Conservation (phyloP, 2,329 filamentous ascomycete genomes). For the Alternaria dauci region DNA sequence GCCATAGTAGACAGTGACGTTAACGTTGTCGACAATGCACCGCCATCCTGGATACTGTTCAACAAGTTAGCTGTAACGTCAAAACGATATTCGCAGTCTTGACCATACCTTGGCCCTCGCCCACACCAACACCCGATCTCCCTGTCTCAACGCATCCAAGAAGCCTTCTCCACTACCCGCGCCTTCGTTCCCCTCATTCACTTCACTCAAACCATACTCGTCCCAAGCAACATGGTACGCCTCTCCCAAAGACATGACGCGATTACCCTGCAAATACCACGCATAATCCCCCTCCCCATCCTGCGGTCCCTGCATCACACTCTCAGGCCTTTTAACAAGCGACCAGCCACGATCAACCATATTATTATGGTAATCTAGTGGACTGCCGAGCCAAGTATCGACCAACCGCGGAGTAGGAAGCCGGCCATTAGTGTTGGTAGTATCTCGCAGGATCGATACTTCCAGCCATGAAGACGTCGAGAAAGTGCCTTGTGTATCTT, state of each 20-base stretch:
- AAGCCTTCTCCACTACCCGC: constrained; percentile 40
- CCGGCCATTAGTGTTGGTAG: constrained; percentile 1
- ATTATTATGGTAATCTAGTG: constrained; percentile 15
- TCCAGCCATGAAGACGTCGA: constrained; percentile 47
- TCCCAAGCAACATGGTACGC: constrained; percentile 36
- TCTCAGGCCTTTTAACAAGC: constrained; percentile 30
- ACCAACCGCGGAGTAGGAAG: constrained; percentile 15
- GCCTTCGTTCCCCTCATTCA: constrained; percentile 30
- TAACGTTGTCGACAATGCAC: constrained; percentile 34
- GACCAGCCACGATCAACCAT: constrained; percentile 21
- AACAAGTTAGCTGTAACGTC: constrained; percentile 7
- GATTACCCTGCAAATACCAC: constrained; percentile 47
- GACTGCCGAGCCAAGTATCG: constrained; percentile 2
- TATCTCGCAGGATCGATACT: constrained; percentile 38
- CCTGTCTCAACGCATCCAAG: constrained; percentile 32
- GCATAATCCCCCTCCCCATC: constrained; percentile 33
- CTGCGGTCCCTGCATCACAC: constrained; percentile 31
- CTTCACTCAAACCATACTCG: background rate
- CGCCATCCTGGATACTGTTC: constrained; percentile 42
- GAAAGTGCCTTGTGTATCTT: constrained; percentile 36
- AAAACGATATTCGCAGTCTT: no score
- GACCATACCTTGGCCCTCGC: constrained; percentile 44
- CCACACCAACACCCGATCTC: constrained; percentile 43
- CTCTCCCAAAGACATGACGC: constrained; percentile 26
- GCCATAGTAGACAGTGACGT: constrained; percentile 32